Evolutionary conservation across 225 moss, liverwort and hornwort genomes (phyloP).

Genomic region (Polytrichum commune): DNA sequence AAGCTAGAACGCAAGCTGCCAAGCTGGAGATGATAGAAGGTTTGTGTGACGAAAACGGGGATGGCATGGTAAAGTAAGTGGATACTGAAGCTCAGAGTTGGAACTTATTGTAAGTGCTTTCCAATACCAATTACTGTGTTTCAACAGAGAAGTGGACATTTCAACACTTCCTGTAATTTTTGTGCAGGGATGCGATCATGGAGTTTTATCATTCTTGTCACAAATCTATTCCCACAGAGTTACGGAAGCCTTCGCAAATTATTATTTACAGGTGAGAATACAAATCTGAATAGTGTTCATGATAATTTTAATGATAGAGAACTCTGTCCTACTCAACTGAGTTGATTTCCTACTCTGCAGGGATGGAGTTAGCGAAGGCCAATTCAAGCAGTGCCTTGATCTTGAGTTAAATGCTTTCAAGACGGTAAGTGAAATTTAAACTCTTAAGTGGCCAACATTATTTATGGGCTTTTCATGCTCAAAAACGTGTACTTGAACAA

Average conservation of each 20-base stretch:
- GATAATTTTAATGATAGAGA: neutral
- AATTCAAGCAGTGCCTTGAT: constrained; percentile 55
- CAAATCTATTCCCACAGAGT: too few relatives aligned
- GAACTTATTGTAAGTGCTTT: too few relatives aligned
- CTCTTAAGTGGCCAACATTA: too few relatives aligned
- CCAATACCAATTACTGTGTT: too few relatives aligned
- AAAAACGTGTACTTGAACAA: too few relatives aligned
- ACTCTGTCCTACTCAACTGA: too few relatives aligned
- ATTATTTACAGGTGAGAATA: constrained; percentile 48
- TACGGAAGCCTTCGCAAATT: constrained; percentile 44
- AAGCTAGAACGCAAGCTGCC: constrained; percentile 64
- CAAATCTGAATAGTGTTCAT: neutral
- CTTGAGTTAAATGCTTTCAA: constrained; percentile 49
- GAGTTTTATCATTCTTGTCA: neutral
- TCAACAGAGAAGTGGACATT: too few relatives aligned
- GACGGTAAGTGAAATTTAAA: constrained; percentile 4
- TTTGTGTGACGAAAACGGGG: constrained; percentile 42
- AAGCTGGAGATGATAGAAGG: constrained; percentile 87
- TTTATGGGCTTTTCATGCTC: too few relatives aligned
- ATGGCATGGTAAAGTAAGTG: constrained; percentile 79
- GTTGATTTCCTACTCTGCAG: constrained; percentile 5
- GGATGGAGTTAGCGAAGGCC: constrained; percentile 61
- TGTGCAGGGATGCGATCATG: neutral
- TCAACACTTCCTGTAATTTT: too few relatives aligned
- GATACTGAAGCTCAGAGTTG: neutral